Base-by-base conservation (phyloP, 2,329 filamentous ascomycete species). In the Dryadomyces quercivorus region DNA sequence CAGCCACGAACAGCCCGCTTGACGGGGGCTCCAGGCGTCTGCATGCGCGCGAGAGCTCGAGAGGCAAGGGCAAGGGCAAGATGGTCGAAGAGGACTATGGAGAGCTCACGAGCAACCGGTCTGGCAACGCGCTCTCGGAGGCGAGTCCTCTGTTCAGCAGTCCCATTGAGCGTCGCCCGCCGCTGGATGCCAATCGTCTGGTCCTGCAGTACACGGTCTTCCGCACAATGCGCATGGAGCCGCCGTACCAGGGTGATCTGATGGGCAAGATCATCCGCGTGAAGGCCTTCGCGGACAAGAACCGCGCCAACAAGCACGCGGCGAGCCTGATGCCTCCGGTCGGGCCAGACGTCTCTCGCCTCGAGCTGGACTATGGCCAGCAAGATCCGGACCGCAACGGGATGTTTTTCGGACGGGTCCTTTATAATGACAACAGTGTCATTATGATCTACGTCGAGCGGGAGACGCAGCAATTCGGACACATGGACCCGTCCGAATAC, bases 161-260 rank as follows among this genome's bases (percentile, higher is more conserved):
- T 8, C 26, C 26, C 8, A 8, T 8, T 4, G 4, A 31, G 26
- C 26, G 26, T 31, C 4, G 26, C 8, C 26, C 26, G 26, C 26
- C 26, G 4, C 26, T 31, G 4, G 26, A 31, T 4, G 26, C 26
- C 26, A 31, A 31, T 43, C 56, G 58, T 2, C 18, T 54, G 4
- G 53, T 61, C 7, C 15, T 57, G 8, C 55, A 57, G 21, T 60
- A 59, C 49, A 60, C 56, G 1, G 57, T 61, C 5, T 59, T 60
- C 38, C 51, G 54, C 16, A 59, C 59, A 1, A 44, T 38, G 8
- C 54, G 51, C 1, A 44, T 56, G 8, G 38, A 47, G 6, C 5
- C 44, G 2, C 48, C 55, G 0, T 51, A 36, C 5, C 51, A 56
- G 1, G 51, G 43, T 6, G 36, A 47, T n/a, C 13, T 56, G 3